A percentile compares a stretch with the other conserved stretches of the same genome.
phyloP scores from a whole-genome alignment of 1,139 yeast genomes.

The Taiozyma onychis region DNA sequence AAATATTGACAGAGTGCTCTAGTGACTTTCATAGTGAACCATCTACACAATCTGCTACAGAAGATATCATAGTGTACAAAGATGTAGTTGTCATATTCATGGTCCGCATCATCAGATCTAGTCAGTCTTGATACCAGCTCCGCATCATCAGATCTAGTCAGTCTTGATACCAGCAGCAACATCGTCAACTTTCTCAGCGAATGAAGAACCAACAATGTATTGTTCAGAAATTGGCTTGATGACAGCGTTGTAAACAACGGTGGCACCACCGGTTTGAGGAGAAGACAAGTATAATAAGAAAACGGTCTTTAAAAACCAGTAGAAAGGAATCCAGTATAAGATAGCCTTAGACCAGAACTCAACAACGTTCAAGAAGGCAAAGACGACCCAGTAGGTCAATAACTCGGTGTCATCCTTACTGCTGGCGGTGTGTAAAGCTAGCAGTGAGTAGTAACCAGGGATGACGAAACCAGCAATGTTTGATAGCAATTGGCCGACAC shows the following conservation, averaged over 20 bases:
- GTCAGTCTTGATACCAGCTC: constrained; percentile 24
- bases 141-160: constrained; percentile 1
- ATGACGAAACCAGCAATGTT: constrained; percentile 87
- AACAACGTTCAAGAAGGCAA: constrained; percentile 80
- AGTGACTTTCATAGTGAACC: too few species aligned
- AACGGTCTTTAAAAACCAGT: constrained; percentile 88
- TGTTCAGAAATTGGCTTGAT: constrained; percentile 71
- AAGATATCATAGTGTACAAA: not conserved
- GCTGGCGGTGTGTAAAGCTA: constrained; percentile 70
- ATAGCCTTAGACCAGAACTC: constrained; percentile 96
- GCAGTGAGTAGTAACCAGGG: constrained; percentile 85
- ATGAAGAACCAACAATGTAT: constrained; percentile 23
- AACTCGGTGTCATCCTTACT: constrained; percentile 77
- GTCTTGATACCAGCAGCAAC: constrained; percentile 34
- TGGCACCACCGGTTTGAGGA: constrained; percentile 86
- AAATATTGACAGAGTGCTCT: not conserved
- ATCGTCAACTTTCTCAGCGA: constrained; percentile 23
- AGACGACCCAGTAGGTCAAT: constrained; percentile 95
- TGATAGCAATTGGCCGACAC: constrained; percentile 87
- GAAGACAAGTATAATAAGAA: constrained; percentile 84
- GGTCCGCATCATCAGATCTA: not conserved
- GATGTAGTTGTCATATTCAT: not conserved
- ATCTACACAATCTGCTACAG: not conserved
- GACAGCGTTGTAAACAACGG: constrained; percentile 53
- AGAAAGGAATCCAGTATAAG: constrained; percentile 92